These are phyloP conservation scores for Plasmodiophora brassicae DNA, from an alignment of 208 protist species.

Conservation along the genomic window DNA sequence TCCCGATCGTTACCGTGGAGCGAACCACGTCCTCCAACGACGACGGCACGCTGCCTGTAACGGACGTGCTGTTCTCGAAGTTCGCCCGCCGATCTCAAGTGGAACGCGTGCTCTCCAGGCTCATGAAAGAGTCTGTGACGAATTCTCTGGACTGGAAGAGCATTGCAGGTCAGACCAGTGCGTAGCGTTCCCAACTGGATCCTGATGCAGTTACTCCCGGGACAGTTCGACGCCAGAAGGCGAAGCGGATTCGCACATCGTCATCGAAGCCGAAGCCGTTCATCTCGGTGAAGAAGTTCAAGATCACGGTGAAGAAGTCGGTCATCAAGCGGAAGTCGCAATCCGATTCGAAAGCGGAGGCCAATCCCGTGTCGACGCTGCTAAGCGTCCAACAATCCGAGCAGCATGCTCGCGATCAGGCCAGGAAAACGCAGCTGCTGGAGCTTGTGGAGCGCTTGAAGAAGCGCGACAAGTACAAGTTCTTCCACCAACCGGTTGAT, in stretches of 20 bases:
- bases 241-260: neutral
- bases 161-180: neutral
- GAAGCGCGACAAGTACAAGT: slow-evolving; percentile 33
- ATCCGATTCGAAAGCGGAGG: neutral
- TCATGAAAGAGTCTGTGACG: neutral
- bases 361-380: neutral
- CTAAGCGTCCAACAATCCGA: neutral
- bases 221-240: neutral
- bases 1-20: too few species aligned
- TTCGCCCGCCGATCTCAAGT: neutral
- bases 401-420: neutral
- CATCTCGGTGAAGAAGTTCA: slow-evolving; percentile 8
- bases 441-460: neutral
- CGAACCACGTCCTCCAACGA: too few species aligned
- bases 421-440: slow-evolving; percentile 8
- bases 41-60: too few species aligned
- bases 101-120: neutral
- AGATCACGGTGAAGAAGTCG: slow-evolving; percentile 26
- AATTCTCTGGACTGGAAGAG: slow-evolving; percentile 10
- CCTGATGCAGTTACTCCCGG: neutral
- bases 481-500: slow-evolving; percentile 17
- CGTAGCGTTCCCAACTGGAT: too few species aligned
- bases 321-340: neutral
- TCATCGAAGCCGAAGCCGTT: neutral
- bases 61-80: neutral